A percentile compares a stretch with the other conserved stretches of the same genome.
Evolutionary conservation across 768 basidiomycete genomes (phyloP).

Genomic region (Candolleomyces aberdarensis): DNA sequence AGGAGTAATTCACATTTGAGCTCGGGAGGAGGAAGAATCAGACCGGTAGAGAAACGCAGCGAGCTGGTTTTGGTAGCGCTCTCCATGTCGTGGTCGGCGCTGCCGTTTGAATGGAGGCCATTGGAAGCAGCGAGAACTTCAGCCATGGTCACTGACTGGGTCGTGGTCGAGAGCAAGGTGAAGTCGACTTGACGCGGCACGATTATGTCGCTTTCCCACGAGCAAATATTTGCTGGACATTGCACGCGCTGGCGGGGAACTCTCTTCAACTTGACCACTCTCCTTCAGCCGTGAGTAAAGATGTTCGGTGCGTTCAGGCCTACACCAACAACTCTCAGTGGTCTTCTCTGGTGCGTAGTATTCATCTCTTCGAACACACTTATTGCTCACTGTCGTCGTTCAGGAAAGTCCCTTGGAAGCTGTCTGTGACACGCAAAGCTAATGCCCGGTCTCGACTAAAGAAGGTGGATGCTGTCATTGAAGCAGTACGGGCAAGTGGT

Average conservation of each 20-base stretch:
- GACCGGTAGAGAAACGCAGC: slow-evolving; percentile 69
- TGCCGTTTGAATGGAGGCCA: slow-evolving; percentile 43
- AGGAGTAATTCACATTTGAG: slow-evolving; percentile 69
- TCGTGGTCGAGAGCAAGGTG: slow-evolving; percentile 11
- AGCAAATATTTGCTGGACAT: slow-evolving; percentile 20
- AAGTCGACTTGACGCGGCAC: background rate
- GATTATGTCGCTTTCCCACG: slow-evolving; percentile 25
- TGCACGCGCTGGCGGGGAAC: background rate
- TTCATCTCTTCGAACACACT: background rate
- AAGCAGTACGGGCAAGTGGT: slow-evolving; percentile 80
- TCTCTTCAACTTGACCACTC: slow-evolving; percentile 1
- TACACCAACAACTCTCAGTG: slow-evolving; percentile 61
- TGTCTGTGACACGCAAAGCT: slow-evolving; percentile 89
- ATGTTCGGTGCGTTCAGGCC: slow-evolving; percentile 91
- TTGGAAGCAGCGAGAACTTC: slow-evolving; percentile 35
- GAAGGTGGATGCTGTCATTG: slow-evolving; percentile 91
- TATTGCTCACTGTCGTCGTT: background rate
- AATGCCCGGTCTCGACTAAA: slow-evolving; percentile 87
- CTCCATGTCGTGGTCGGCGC: slow-evolving; percentile 41
- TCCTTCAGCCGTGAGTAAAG: slow-evolving; percentile 13
- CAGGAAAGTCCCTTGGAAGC: slow-evolving; percentile 95
- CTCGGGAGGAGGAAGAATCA: slow-evolving; percentile 95
- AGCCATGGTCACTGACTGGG: slow-evolving; percentile 39
- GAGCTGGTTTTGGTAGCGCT: slow-evolving; percentile 24
- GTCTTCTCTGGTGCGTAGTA: slow-evolving; percentile 78